These are phyloP conservation scores for Fusarium siculi DNA, from an alignment of 2,329 filamentous ascomycete genomes.

Conservation along the genomic window DNA sequence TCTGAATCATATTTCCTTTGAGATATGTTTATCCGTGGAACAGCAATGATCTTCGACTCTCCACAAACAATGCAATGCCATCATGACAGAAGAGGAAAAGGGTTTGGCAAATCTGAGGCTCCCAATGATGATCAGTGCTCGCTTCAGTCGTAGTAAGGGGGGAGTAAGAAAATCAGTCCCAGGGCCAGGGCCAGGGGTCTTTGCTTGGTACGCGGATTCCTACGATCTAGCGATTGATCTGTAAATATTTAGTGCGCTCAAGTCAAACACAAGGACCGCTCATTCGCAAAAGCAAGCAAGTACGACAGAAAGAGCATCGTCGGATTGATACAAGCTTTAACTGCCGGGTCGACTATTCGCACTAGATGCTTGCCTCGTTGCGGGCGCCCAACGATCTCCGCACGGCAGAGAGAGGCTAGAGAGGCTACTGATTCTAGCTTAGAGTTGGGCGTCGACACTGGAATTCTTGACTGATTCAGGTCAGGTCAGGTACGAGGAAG, in stretches of 20 bases:
- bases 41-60: slow-evolving; percentile 2
- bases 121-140: slow-evolving; percentile 8
- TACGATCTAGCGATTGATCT: not conserved
- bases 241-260: not conserved
- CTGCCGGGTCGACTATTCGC: not conserved
- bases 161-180: not conserved
- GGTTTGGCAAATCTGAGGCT: not conserved
- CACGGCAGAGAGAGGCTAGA: not conserved
- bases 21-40: not conserved
- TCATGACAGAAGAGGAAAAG: slow-evolving; percentile 14
- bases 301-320: not conserved
- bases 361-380: not conserved
- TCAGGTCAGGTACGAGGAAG: not conserved
- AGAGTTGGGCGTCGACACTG: not conserved
- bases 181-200: not conserved
- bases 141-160: slow-evolving; percentile 1
- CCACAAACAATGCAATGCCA: slow-evolving; percentile 26
- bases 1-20: not conserved
- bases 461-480: not conserved
- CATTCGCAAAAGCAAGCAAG: not conserved
- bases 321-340: not conserved
- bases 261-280: not conserved
- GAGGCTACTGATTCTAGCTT: not conserved
- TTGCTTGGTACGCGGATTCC: not conserved
- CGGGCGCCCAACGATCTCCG: not conserved